Conservation (phyloP, 2,329 filamentous ascomycete genomes). For the Chaetomium sp. region DNA sequence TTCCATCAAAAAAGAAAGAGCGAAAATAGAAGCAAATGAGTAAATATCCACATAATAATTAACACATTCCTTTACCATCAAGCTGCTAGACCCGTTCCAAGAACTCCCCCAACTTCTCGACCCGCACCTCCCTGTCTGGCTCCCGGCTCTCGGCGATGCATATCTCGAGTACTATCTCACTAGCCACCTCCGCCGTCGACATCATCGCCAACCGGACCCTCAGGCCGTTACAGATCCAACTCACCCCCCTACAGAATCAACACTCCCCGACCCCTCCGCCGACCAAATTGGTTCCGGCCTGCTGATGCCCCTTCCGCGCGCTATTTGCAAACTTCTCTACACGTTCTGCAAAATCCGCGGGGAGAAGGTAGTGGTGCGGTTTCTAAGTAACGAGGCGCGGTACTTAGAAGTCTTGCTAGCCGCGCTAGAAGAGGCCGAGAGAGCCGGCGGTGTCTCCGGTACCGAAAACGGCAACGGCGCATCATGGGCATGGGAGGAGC, state of each 20-base stretch:
- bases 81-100: slow-evolving; percentile 78
- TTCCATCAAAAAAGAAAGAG: not conserved
- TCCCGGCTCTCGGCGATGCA: slow-evolving; percentile 67
- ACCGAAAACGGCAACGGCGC: not conserved
- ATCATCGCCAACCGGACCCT: not conserved
- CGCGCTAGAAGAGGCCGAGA: slow-evolving; percentile 60
- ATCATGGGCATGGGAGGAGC: slow-evolving; percentile 72
- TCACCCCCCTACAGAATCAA: not conserved
- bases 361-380: slow-evolving; percentile 84
- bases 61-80: not conserved
- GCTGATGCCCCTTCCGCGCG: slow-evolving; percentile 54
- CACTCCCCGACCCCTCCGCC: not conserved
- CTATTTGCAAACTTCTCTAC: slow-evolving; percentile 76
- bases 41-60: not conserved
- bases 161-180: slow-evolving; percentile 62
- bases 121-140: slow-evolving; percentile 66
- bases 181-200: slow-evolving; percentile 29
- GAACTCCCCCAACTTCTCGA: slow-evolving; percentile 92
- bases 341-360: slow-evolving; percentile 91
- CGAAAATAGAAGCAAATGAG: not conserved
- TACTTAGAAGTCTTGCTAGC: slow-evolving; percentile 75
- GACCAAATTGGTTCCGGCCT: slow-evolving; percentile 29
- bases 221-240: not conserved
- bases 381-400: slow-evolving; percentile 82
- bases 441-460: not conserved